phyloP scores from a whole-genome alignment of 2,329 filamentous ascomycete genomes.

The Fusarium sp. region DNA sequence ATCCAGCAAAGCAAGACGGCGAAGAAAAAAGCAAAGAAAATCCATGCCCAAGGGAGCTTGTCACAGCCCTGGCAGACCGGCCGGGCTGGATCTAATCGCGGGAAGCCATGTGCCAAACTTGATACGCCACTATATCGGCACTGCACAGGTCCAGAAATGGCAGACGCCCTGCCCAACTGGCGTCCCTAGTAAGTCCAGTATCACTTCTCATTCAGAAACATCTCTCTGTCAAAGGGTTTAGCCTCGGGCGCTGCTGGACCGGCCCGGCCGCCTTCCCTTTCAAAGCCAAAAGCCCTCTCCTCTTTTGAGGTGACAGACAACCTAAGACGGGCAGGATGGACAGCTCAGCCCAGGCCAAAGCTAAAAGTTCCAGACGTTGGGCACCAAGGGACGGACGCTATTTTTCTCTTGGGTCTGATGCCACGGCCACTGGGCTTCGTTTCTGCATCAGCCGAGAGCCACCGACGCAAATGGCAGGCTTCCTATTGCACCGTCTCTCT shows the following conservation, averaged over 20 bases:
- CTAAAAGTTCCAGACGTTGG: constrained; percentile 42
- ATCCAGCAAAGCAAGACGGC: background rate
- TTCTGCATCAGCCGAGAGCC: constrained; percentile 42
- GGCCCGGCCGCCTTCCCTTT: constrained; percentile 39
- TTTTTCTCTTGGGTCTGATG: constrained; percentile 24
- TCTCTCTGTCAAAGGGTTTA: constrained; percentile 29
- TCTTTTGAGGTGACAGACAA: background rate
- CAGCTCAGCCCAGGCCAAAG: constrained; percentile 1
- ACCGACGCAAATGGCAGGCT: constrained; percentile 39
- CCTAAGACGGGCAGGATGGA: background rate
- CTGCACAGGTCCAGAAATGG: constrained; percentile 14
- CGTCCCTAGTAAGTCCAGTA: constrained; percentile 7
- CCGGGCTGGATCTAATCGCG: constrained; percentile 31
- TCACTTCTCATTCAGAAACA: constrained; percentile 24
- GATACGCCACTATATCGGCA: constrained; percentile 35
- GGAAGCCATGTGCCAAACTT: constrained; percentile 41
- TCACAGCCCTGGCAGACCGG: constrained; percentile 29
- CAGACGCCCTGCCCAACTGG: constrained; percentile 5
- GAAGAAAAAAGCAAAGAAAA: constrained; percentile 31
- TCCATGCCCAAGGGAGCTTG: constrained; percentile 29
- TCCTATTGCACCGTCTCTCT: constrained; percentile 42
- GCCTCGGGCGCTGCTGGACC: constrained; percentile 42
- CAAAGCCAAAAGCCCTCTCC: constrained; percentile 4
- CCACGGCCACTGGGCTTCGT: constrained; percentile 33
- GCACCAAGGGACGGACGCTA: constrained; percentile 46